Percentiles rank a stretch among this genome's conserved stretches.
Conservation (phyloP, 2,329 filamentous ascomycete species). For the Fusarium cicatricum region DNA sequence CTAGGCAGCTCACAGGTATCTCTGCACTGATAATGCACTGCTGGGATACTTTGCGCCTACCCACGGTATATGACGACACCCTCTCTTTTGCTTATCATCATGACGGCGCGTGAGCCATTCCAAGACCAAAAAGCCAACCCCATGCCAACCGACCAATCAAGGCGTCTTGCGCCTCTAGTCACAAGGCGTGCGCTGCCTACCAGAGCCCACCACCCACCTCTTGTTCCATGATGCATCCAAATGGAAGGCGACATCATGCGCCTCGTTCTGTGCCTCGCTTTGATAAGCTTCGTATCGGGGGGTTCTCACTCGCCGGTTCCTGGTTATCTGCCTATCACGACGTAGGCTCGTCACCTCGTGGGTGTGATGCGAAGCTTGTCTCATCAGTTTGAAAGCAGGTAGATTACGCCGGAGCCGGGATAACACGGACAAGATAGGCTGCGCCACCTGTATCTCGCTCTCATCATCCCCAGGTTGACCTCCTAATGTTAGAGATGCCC, state of each 20-base stretch:
- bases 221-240: not conserved
- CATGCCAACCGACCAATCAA: conserved; percentile 15
- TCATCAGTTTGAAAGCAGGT: not conserved
- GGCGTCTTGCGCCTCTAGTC: not conserved
- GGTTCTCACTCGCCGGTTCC: not conserved
- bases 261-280: conserved; percentile 28
- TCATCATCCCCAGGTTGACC: not conserved
- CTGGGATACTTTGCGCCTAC: not conserved
- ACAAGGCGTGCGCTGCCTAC: conserved; percentile 28
- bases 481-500: not conserved
- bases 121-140: conserved; percentile 14
- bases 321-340: conserved; percentile 20
- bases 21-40: not conserved
- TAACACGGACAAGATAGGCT: conserved; percentile 7
- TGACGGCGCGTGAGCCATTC: conserved; percentile 17
- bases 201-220: not conserved
- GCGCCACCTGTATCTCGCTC: conserved; percentile 18
- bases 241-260: conserved; percentile 26
- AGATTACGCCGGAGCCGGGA: not conserved
- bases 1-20: conserved; percentile 24
- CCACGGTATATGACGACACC: conserved; percentile 30
- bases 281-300: conserved; percentile 24
- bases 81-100: conserved; percentile 31
- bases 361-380: not conserved
- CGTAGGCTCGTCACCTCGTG: not conserved